Conservation (phyloP, 129 eudicot genomes). For the Logfia minima region DNA sequence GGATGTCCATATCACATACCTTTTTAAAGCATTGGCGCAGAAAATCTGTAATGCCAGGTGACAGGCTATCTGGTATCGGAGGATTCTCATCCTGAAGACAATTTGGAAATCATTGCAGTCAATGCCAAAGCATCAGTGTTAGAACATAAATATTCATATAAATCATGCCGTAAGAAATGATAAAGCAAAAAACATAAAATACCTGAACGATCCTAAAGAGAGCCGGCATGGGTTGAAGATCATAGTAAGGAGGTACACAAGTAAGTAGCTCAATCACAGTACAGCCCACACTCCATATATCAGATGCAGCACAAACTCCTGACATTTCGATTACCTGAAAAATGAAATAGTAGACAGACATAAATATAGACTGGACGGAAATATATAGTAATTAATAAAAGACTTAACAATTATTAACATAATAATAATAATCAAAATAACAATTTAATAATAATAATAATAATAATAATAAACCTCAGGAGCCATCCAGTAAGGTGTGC, state of each 20-base stretch:
- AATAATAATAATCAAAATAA: background rate
- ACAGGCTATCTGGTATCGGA: conserved; percentile 91
- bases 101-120: conserved; percentile 7
- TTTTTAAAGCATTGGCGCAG: conserved; percentile 91
- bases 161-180: conserved; percentile 1
- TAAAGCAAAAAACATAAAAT: conserved; percentile 6
- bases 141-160: conserved; percentile 1
- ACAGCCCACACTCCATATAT: conserved; percentile 99
- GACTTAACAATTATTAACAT: background rate
- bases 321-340: conserved; percentile 98
- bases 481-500: conserved; percentile 99
- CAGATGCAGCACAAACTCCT: conserved; percentile 99
- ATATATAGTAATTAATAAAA: background rate
- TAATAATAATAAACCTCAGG: conserved; percentile 63
- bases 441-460: background rate
- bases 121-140: conserved; percentile 1
- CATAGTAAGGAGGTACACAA: conserved; percentile 95
- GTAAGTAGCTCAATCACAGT: conserved; percentile 98
- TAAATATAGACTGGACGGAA: background rate
- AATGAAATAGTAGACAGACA: conserved; percentile 9
- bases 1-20: conserved; percentile 42
- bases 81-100: conserved; percentile 87
- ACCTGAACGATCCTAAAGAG: conserved; percentile 97
- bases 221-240: conserved; percentile 99
- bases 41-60: conserved; percentile 91